phyloP scores from a whole-genome alignment of 768 basidiomycete genomes.

The Favolaschia claudopus region DNA sequence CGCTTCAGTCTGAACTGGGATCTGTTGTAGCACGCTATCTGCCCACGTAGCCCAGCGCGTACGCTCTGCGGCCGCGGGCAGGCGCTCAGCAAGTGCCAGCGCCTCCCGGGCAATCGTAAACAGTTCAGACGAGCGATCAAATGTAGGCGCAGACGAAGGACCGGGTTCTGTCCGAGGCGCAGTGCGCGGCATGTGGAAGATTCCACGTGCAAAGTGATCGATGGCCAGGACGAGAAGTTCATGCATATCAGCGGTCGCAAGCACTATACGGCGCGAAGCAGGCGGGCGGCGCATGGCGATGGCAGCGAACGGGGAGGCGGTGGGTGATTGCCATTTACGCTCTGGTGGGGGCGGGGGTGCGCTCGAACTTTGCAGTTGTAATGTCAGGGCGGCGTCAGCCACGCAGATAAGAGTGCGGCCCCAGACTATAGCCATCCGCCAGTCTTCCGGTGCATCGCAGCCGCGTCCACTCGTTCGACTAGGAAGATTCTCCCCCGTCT shows the following conservation, averaged over 20 bases:
- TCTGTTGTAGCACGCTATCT: conserved; percentile 66
- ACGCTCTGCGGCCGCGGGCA: conserved; percentile 52
- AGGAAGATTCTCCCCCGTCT: conserved; percentile 70
- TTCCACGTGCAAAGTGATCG: conserved; percentile 74
- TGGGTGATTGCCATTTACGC: conserved; percentile 52
- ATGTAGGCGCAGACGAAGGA: conserved; percentile 44
- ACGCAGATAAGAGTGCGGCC: conserved; percentile 70
- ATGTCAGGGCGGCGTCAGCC: conserved; percentile 57
- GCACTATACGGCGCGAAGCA: conserved; percentile 54
- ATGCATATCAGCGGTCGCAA: conserved; percentile 50
- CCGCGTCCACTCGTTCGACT: conserved; percentile 46
- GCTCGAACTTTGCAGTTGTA: conserved; percentile 25
- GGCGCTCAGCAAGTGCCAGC: conserved; percentile 64
- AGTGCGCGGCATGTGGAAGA: conserved; percentile 75
- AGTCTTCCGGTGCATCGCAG: conserved; percentile 57
- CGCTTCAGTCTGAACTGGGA: conserved; percentile 56
- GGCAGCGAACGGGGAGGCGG: conserved; percentile 58
- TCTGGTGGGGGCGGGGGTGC: conserved; percentile 32
- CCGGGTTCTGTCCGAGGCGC: no score
- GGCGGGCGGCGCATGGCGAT: conserved; percentile 60
- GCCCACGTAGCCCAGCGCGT: conserved; percentile 68
- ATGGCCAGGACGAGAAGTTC: conserved; percentile 68
- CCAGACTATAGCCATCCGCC: conserved; percentile 74
- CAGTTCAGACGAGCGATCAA: conserved; percentile 65
- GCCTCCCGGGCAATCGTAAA: conserved; percentile 71